Evolutionary conservation across 2,329 filamentous ascomycete species (phyloP), one percentile per base, ranked within the genome.

Genomic region (Cytospora piceicola): DNA sequence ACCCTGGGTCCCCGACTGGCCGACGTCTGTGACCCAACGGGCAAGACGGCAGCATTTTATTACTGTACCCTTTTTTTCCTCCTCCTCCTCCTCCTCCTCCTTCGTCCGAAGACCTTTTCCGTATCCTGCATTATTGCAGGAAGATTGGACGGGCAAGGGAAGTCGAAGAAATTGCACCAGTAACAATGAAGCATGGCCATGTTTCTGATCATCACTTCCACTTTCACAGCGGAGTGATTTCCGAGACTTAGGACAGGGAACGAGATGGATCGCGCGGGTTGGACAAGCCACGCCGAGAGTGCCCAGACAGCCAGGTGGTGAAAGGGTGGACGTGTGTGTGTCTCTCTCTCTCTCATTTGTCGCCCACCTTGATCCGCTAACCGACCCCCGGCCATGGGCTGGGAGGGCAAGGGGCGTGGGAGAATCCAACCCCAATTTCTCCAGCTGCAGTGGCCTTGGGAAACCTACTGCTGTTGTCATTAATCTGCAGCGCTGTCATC

Each of bases 131-230:
- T 30, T 15, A 30, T 27, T 42, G 22, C 32, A 6, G 39, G 27
- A 30, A 22, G 61, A 67, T 55, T 34, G 55, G 9, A 15, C 24
- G 39, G 29, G 53, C 46, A 49, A 24, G 46, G 22, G 4, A n/a
- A 49, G 46, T 14, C 9, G 9, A 29, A n/a, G 27, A 42, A 46
- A 60, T 58, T 58, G 53, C 65, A 64, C 61, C 61, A 67, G 52
- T 64, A 42, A 54, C 58, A 39, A 53, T 24, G 3, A 12, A 42
- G 29, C 17, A 8, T 39, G 15, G 22, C 42, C 51, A 46, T 6
- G 36, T n/a, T 22, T 46, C 6, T 56, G 60, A 36, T 36, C 24
- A 67, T 67, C 61, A 57, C 52, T 67, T 64, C 61, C 64, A 34
- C 30, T 61, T 67, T 56, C 17, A 64, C 53, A 32, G n/a, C 57